A percentile compares a stretch with the other conserved stretches of the same genome.
These are phyloP conservation scores for Melanomma pulvis-pyrius DNA, from an alignment of 495 filamentous ascomycete species.

Conservation along the genomic window DNA sequence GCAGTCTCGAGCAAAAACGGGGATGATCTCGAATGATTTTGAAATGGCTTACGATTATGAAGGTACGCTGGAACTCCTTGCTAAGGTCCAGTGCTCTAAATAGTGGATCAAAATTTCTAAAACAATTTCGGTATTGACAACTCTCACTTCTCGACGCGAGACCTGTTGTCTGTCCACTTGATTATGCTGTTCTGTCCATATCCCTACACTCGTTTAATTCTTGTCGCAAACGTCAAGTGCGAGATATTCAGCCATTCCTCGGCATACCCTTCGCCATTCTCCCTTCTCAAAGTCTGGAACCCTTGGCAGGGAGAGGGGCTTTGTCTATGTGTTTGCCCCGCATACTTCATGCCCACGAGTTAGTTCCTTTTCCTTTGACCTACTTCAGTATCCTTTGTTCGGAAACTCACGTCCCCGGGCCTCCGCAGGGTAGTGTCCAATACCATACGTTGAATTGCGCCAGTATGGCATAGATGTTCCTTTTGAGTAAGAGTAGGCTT, in stretches of 20 bases:
- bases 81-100: background rate
- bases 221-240: too few species aligned
- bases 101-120: background rate
- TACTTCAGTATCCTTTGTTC: background rate
- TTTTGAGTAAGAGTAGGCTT: background rate
- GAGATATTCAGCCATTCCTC: background rate
- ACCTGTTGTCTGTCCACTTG: too few species aligned
- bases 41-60: background rate
- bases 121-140: background rate
- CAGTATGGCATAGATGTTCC: background rate
- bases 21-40: background rate
- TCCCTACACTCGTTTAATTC: too few species aligned
- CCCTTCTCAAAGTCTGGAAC: background rate
- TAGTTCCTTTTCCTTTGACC: background rate
- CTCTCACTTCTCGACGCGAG: background rate
- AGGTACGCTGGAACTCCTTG: background rate
- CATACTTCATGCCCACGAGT: background rate
- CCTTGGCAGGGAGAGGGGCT: background rate
- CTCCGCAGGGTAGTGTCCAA: background rate
- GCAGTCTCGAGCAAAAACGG: background rate
- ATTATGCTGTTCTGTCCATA: too few species aligned
- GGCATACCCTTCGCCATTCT: background rate
- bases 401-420: too few species aligned
- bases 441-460: background rate
- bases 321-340: background rate